Conservation (phyloP, 352 stramenopile species). For the Plasmopara muralis region DNA sequence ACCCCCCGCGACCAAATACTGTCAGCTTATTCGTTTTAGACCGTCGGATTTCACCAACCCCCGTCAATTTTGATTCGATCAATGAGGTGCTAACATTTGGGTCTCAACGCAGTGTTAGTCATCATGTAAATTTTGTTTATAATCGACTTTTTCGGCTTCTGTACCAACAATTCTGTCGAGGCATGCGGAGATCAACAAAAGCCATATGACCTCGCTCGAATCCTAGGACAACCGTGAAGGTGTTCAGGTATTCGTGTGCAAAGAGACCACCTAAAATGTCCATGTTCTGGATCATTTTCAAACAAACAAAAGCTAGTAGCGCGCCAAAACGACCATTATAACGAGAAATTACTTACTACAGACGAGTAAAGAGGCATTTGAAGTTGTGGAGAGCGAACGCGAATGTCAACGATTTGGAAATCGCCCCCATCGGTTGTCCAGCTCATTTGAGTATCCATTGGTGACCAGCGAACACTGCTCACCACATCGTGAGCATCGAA, state of each 20-base stretch:
- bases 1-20: conserved; percentile 66
- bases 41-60: conserved; percentile 51
- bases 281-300: conserved; percentile 23
- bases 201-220: conserved; percentile 59
- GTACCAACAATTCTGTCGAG: conserved; percentile 39
- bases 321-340: neutral
- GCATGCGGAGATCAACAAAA: conserved; percentile 63
- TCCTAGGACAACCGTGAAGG: conserved; percentile 47
- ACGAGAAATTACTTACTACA: conserved; percentile 14
- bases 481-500: conserved; percentile 74
- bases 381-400: conserved; percentile 30
- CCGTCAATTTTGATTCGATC: conserved; percentile 38
- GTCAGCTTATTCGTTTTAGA: conserved; percentile 40
- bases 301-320: too few species aligned
- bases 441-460: conserved; percentile 39
- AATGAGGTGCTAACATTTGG: conserved; percentile 33
- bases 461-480: conserved; percentile 70
- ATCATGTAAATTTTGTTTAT: neutral
- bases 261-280: conserved; percentile 51
- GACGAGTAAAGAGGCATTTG: conserved; percentile 29
- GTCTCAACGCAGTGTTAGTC: conserved; percentile 1
- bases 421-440: conserved; percentile 80
- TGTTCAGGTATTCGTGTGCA: conserved; percentile 60
- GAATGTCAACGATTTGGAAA: conserved; percentile 58
- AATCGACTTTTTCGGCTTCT: neutral